Percentiles rank a stretch among this genome's conserved stretches.
Evolutionary conservation across 805 yeast genomes (phyloP).

Genomic region (Starmerella kuoi): DNA sequence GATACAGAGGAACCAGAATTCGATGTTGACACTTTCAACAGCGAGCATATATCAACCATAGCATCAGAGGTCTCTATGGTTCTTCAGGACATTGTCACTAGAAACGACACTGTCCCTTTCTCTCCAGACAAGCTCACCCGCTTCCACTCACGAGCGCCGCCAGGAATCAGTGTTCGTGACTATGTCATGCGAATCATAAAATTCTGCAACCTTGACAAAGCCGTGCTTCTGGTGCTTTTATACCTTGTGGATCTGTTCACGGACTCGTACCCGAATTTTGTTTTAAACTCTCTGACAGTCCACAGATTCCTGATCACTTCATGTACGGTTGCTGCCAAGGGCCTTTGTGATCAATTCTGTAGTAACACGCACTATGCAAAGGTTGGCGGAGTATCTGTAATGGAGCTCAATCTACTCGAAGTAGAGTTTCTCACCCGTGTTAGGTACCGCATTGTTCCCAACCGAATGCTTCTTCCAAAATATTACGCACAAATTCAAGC

Average conservation of each 20-base stretch:
- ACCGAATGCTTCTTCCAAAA: conserved; percentile 24
- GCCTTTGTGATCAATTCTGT: conserved; percentile 69
- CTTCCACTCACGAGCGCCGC: conserved; percentile 89
- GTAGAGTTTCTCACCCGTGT: conserved; percentile 75
- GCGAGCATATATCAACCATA: conserved; percentile 59
- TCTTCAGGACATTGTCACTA: conserved; percentile 58
- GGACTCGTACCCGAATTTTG: conserved; percentile 63
- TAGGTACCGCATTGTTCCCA: conserved; percentile 62
- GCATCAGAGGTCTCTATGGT: conserved; percentile 64
- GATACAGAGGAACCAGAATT: background rate
- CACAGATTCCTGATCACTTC: conserved; percentile 85
- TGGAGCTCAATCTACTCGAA: conserved; percentile 77
- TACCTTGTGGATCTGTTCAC: conserved; percentile 82
- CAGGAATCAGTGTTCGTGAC: conserved; percentile 67
- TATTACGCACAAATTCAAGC: conserved; percentile 29
- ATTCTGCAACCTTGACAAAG: conserved; percentile 74
- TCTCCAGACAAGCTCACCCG: conserved; percentile 47
- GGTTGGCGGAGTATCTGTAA: conserved; percentile 59
- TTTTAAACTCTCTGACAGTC: conserved; percentile 80
- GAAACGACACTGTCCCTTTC: conserved; percentile 50
- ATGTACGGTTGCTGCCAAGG: conserved; percentile 76
- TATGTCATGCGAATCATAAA: conserved; percentile 66
- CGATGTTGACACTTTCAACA: conserved; percentile 34
- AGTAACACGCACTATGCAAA: conserved; percentile 88
- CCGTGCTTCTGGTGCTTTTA: conserved; percentile 68